Evolutionary conservation across 768 basidiomycete genomes (phyloP), one percentile per base, ranked within the genome.

Genomic region (Mycena olivaceomarginata): DNA sequence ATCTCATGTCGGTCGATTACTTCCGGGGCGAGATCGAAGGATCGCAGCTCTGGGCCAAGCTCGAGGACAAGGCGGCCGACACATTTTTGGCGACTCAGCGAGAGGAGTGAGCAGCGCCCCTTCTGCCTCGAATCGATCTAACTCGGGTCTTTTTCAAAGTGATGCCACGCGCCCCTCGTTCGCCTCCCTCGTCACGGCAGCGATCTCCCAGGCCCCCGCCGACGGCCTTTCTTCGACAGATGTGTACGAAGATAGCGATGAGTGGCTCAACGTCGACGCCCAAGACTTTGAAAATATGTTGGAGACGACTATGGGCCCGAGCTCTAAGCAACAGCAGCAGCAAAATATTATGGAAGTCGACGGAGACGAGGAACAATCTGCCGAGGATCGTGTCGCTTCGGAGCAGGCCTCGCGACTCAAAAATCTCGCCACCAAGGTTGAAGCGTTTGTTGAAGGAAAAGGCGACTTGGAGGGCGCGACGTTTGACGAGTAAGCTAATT

Each of bases 381-480:
- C 85, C 3, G 91, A 92, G 81, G 92, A 93, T 70, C 87, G 84
- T 25, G 56, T 93, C 6, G 90, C 92, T 9, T 90, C 91, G 39
- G 89, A 91, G 74, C 94, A 96, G 82, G 94, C 97, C 12, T 83
- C 89, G 25, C 92, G 91, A 75, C 85, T 99, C 41, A 93, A 92
- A 80, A 90, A 91, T 75, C 89, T 99, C 68, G 98, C 98, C 13
- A 86, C 90, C 75, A 96, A 96, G 82, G 96, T 99, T 1, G 94
- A 96, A 80, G 87, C 88, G n/a, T 99, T 99, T 82, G 93, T 99
- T 2, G 93, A 97, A 80, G 97, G 95, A 3, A 86, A 98, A 82
- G 98, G 98, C 2, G 94, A 96, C 75, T 76, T 98, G 11, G 94
- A 96, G 77, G 98, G 98, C 5, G 98, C 97, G 0, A 86, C 89